These are phyloP conservation scores for Venturia asperata DNA, from an alignment of 2,329 filamentous ascomycete species.

Conservation along the genomic window DNA sequence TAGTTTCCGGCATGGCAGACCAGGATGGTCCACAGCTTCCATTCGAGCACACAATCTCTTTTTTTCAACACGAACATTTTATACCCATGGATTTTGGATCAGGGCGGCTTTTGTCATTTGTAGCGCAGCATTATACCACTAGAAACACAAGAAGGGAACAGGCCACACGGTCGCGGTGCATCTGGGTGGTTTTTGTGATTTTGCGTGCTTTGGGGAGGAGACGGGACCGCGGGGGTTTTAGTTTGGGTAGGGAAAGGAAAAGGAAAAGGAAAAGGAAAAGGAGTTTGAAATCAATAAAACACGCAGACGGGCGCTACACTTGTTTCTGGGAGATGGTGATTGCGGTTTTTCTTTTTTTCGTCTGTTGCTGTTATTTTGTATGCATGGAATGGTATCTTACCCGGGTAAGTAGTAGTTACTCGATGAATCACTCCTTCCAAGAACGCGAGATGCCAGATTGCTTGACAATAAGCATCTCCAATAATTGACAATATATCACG, in stretches of 20 bases:
- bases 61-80: not conserved
- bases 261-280: not conserved
- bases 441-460: too few relatives aligned
- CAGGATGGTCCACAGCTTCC: not conserved
- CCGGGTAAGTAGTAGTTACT: too few relatives aligned
- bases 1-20: not conserved
- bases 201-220: not conserved
- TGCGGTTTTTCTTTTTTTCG: too few relatives aligned
- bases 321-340: not conserved
- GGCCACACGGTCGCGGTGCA: not conserved
- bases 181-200: not conserved
- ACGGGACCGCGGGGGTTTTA: not conserved
- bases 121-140: constrained; percentile 11
- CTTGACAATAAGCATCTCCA: too few relatives aligned
- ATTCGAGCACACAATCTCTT: not conserved
- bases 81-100: not conserved
- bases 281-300: not conserved
- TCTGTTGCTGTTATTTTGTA: too few relatives aligned
- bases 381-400: too few relatives aligned
- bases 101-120: not conserved
- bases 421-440: too few relatives aligned
- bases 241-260: not conserved
- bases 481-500: too few relatives aligned
- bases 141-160: not conserved
- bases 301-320: not conserved